These are phyloP conservation scores for Papiliotrema flavescens DNA, from an alignment of 1,284 basidiomycete genomes.

Conservation along the genomic window DNA sequence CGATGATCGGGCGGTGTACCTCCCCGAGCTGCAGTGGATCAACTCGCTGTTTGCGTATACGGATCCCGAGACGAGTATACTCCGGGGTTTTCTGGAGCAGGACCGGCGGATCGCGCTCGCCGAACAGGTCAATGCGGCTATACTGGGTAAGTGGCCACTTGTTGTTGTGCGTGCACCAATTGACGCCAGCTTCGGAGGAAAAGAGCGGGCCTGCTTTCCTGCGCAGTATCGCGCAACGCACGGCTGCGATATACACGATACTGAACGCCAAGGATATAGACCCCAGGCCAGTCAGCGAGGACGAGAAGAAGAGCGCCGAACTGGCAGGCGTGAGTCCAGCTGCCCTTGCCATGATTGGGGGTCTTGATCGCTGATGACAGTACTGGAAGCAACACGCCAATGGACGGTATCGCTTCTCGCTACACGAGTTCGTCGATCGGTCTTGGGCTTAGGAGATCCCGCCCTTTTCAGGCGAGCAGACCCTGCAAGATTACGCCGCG, in stretches of 20 bases:
- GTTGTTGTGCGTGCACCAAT: background rate
- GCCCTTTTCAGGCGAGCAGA: too few species aligned
- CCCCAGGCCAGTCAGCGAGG: background rate
- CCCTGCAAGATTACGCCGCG: too few species aligned
- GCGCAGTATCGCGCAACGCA: conserved; percentile 28
- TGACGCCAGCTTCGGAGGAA: conserved; percentile 24
- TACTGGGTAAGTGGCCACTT: conserved; percentile 39
- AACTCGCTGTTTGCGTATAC: conserved; percentile 47
- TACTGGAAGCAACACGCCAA: conserved; percentile 3
- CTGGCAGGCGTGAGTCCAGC: background rate
- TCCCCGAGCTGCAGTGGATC: conserved; percentile 46
- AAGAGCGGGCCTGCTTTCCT: conserved; percentile 25
- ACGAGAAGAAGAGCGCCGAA: background rate
- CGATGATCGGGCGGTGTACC: conserved; percentile 36
- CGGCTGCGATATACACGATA: conserved; percentile 26
- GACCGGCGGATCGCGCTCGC: conserved; percentile 40
- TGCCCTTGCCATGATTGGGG: too few species aligned
- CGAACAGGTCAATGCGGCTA: conserved; percentile 45
- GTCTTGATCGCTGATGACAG: background rate
- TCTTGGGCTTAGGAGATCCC: background rate
- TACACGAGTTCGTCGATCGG: conserved; percentile 2
- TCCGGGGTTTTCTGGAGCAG: conserved; percentile 45
- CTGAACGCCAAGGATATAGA: conserved; percentile 13
- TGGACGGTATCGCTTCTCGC: background rate
- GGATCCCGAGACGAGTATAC: conserved; percentile 42